These are phyloP conservation scores for Blastobotrys capitulatus DNA, from an alignment of 1,139 yeast species.

Conservation along the genomic window DNA sequence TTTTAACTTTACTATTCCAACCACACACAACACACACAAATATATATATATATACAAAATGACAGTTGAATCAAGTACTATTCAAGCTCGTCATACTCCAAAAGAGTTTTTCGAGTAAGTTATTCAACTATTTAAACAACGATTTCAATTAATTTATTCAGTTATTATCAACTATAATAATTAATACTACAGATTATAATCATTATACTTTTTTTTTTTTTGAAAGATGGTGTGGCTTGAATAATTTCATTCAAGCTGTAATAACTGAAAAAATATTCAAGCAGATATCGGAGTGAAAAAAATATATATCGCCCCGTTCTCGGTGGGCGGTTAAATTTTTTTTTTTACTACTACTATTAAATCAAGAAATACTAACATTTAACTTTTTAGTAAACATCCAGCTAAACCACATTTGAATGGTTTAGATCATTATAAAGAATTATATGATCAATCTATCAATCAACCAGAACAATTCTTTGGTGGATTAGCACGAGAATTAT, in stretches of 20 bases:
- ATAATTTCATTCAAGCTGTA: neutral
- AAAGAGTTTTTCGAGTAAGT: slow-evolving; percentile 14
- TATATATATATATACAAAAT: neutral
- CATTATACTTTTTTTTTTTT: no score
- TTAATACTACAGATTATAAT: no score
- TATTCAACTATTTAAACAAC: neutral
- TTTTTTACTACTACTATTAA: no score
- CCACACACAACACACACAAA: neutral
- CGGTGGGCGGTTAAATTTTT: neutral
- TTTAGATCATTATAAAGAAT: slow-evolving; percentile 63
- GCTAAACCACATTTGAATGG: slow-evolving; percentile 35
- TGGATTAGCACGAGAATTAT: slow-evolving; percentile 67
- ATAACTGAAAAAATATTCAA: neutral
- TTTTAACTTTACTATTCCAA: neutral
- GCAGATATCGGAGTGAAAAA: neutral
- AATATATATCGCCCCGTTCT: neutral
- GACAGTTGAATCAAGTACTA: slow-evolving; percentile 8
- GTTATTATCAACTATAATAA: no score
- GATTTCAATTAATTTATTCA: no score
- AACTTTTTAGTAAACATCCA: slow-evolving; percentile 33
- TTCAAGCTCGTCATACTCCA: slow-evolving; percentile 12
- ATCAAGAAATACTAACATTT: slow-evolving; percentile 11
- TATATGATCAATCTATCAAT: slow-evolving; percentile 72
- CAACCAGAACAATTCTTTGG: slow-evolving; percentile 86
- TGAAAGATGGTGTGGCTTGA: neutral